Conservation (phyloP, 75 land plant genomes). For the Picea sitchensis region DNA sequence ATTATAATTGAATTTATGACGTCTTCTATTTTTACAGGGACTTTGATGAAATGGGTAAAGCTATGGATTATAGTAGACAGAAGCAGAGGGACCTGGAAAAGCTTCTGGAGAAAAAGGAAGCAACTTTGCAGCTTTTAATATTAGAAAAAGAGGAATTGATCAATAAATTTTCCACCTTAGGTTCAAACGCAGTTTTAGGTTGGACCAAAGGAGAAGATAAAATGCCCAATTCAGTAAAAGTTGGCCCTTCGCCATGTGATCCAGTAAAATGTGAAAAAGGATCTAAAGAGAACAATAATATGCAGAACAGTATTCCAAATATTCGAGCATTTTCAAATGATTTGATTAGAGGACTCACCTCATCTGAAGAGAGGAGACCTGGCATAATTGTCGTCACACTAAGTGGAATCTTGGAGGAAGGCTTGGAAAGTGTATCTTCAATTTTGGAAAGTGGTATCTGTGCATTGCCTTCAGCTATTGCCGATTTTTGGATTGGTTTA, state of each 20-base stretch:
- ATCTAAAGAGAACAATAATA: not conserved
- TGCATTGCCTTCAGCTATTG: constrained; percentile 12
- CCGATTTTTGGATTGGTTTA: constrained; percentile 4
- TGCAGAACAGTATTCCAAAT: not conserved
- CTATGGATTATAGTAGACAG: constrained; percentile 3
- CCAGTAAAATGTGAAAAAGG: not conserved
- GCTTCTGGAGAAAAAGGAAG: constrained; percentile 6
- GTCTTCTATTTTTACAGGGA: not conserved
- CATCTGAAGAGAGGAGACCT: constrained; percentile 1
- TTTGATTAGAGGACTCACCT: not conserved
- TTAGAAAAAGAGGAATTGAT: constrained; percentile 3
- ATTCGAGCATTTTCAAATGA: not conserved
- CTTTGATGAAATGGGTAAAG: constrained; percentile 10
- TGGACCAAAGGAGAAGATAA: constrained; percentile 1
- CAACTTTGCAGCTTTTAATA: constrained; percentile 2
- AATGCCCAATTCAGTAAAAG: not conserved
- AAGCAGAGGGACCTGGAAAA: constrained; percentile 6
- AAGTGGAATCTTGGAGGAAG: constrained; percentile 5
- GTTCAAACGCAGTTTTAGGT: not conserved
- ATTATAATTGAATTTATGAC: not conserved
- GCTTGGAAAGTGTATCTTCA: not conserved
- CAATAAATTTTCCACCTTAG: constrained; percentile 1
- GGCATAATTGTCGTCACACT: not conserved
- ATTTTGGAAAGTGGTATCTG: not conserved
- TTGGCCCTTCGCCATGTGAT: not conserved